These are phyloP conservation scores for Solanum chiquidenum DNA, from an alignment of 257 asterid genomes.

Conservation along the genomic window DNA sequence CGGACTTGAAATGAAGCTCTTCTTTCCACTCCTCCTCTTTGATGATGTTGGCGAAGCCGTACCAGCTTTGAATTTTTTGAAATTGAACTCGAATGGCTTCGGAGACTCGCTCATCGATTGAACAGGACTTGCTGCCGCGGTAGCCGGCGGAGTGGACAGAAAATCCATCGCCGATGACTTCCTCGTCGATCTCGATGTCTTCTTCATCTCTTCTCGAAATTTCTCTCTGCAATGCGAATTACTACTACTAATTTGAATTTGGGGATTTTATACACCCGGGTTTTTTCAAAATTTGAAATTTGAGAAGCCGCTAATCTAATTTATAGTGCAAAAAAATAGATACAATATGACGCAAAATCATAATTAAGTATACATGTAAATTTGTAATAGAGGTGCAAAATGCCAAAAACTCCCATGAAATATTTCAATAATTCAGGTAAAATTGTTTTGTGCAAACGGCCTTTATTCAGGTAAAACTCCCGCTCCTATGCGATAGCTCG, in stretches of 20 bases:
- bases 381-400: background rate
- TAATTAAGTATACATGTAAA: background rate
- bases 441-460: background rate
- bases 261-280: background rate
- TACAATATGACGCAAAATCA: background rate
- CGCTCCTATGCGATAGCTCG: too few species aligned
- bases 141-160: slow-evolving; percentile 21
- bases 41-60: slow-evolving; percentile 6
- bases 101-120: slow-evolving; percentile 44
- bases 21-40: slow-evolving; percentile 31
- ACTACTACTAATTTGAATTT: background rate
- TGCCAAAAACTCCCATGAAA: background rate
- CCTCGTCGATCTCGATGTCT: slow-evolving; percentile 27
- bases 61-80: slow-evolving; percentile 17
- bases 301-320: background rate
- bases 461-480: too few species aligned
- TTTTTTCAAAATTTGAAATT: background rate
- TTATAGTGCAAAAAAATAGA: background rate
- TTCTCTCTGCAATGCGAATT: background rate
- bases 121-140: slow-evolving; percentile 20
- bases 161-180: slow-evolving; percentile 27
- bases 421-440: background rate
- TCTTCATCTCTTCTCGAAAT: slow-evolving; percentile 23
- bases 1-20: slow-evolving; percentile 14
- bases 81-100: slow-evolving; percentile 33